Evolutionary conservation across 345 rosid species (phyloP).

Genomic region (Punica granatum): DNA sequence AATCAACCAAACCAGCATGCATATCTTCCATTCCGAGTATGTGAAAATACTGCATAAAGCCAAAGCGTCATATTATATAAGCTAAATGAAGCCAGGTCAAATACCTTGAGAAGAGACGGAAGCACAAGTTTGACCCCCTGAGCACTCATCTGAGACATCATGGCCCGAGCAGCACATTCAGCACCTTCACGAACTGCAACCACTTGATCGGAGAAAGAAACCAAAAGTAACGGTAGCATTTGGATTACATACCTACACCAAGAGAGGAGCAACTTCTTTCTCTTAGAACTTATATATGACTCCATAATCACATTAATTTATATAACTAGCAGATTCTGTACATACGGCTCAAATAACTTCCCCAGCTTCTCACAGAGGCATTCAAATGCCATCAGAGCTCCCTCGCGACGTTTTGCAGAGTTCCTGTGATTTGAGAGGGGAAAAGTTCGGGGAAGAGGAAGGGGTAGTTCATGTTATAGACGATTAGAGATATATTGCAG

Average conservation of each 20-base stretch:
- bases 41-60: not conserved
- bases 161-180: conserved; percentile 97
- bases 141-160: conserved; percentile 93
- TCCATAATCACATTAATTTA: not conserved
- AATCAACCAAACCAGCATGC: not conserved
- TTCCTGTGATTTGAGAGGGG: conserved; percentile 30
- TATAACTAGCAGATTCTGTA: conserved; percentile 2
- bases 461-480: not conserved
- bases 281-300: not conserved
- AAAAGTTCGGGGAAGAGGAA: not conserved
- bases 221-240: conserved; percentile 86
- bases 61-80: not conserved
- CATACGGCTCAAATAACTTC: conserved; percentile 95
- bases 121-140: conserved; percentile 96
- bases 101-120: conserved; percentile 86
- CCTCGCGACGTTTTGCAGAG: conserved; percentile 93
- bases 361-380: conserved; percentile 95
- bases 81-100: not conserved
- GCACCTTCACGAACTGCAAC: conserved; percentile 98
- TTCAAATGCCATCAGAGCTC: conserved; percentile 88
- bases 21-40: not conserved
- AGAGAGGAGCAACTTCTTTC: conserved; percentile 4
- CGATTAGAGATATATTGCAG: not conserved
- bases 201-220: conserved; percentile 96
- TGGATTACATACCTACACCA: conserved; percentile 80